These are phyloP conservation scores for Clarireedia hainanense DNA, from an alignment of 2,329 filamentous ascomycete genomes.

Conservation along the genomic window DNA sequence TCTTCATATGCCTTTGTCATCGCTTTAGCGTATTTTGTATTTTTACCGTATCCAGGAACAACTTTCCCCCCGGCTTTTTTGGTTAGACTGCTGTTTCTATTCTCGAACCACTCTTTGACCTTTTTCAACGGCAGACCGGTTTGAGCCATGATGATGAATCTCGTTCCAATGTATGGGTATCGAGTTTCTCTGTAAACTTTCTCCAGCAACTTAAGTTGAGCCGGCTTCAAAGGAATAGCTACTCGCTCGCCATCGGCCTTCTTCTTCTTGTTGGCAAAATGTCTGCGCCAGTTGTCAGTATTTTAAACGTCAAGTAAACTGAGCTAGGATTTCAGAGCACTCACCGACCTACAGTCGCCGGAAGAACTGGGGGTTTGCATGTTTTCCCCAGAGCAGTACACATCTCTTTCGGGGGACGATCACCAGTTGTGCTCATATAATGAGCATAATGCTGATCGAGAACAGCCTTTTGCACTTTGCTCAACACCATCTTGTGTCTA, in stretches of 20 bases:
- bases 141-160: neutral
- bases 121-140: neutral
- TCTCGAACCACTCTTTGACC: neutral
- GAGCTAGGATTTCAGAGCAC: neutral
- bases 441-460: too few relatives aligned
- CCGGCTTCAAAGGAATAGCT: neutral
- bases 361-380: neutral
- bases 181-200: neutral
- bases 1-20: neutral
- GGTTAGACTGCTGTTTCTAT: neutral
- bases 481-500: too few relatives aligned
- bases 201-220: neutral
- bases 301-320: neutral
- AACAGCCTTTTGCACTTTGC: too few relatives aligned
- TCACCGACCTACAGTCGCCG: neutral
- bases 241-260: neutral
- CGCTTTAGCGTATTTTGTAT: too few relatives aligned
- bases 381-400: neutral
- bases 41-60: too few relatives aligned
- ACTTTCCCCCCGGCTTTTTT: neutral
- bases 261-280: neutral
- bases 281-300: too few relatives aligned
- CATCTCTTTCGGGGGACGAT: neutral
- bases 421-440: neutral
- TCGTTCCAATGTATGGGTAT: neutral